Percentiles rank a stretch among this genome's conserved stretches.
phyloP scores from a whole-genome alignment of 345 rosid genomes.

The Murraya koenigii region DNA sequence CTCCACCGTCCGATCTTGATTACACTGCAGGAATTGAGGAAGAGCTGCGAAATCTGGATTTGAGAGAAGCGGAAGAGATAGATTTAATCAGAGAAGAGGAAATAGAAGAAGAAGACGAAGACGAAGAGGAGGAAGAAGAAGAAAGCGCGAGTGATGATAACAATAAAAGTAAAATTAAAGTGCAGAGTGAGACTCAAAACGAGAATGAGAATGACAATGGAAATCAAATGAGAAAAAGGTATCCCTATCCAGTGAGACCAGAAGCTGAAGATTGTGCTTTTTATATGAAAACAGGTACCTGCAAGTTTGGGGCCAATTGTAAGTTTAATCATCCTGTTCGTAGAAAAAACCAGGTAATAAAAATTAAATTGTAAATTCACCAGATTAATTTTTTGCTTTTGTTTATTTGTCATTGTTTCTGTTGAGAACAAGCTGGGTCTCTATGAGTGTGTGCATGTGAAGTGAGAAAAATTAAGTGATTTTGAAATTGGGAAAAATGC shows the following conservation, averaged over 20 bases:
- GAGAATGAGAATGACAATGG: conserved; percentile 18
- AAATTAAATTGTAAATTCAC: not conserved
- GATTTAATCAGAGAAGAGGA: not conserved
- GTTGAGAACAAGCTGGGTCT: not conserved
- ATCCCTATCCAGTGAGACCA: conserved; percentile 69
- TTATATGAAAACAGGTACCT: conserved; percentile 74
- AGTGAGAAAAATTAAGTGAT: not conserved
- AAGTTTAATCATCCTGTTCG: conserved; percentile 84
- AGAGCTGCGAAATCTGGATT: conserved; percentile 35
- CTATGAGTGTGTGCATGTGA: not conserved
- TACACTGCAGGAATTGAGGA: conserved; percentile 17
- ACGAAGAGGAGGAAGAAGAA: not conserved
- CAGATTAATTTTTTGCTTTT: not conserved
- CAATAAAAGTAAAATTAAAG: conserved; percentile 13
- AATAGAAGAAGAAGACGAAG: too few relatives aligned
- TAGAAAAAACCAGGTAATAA: conserved; percentile 51
- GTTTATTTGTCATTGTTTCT: not conserved
- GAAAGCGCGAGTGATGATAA: conserved; percentile 8
- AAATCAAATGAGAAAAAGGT: conserved; percentile 25
- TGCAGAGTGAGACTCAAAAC: conserved; percentile 4
- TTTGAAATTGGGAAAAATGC: not conserved
- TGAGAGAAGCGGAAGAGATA: conserved; percentile 17
- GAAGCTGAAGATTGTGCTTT: conserved; percentile 81
- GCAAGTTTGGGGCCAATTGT: conserved; percentile 85
- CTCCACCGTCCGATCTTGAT: conserved; percentile 34